Evolutionary conservation across 805 yeast species (phyloP), one percentile per base, ranked within the genome.

Genomic region (Candida pseudoglaebosa): DNA sequence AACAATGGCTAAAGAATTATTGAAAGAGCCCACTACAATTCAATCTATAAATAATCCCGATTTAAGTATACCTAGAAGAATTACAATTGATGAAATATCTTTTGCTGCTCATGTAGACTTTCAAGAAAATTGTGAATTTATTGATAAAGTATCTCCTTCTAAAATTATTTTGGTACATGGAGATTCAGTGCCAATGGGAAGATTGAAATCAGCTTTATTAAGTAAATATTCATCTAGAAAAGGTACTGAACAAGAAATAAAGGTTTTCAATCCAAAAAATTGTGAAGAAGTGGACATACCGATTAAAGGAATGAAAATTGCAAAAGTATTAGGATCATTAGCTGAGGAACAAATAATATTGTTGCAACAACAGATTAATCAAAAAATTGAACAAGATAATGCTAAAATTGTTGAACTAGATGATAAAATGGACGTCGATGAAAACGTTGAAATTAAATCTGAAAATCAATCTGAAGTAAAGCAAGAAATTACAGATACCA

Each of bases 21-120:
- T 93, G 46, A 78, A 88, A 18, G 97, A 90, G 51, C 99, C 99
- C 1, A 77, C 78, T 28, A 84, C 87, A n/a, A 87, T 93, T 35
- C 95, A 93, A 1, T 83, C 97, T 0, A 66, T 79, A 17, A 67
- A 71, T n/a, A 87, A 86, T 48, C 86, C 95, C 0, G 96, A 89
- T 44, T 65, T 81, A 14, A 76, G 79, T 42, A 83, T 93, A 29
- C 97, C 98, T 4, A 78, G 99, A 54, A 73, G 97, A 46, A 64
- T 95, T 40, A 77, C 76, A 34, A 82, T 93, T 13, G 97, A 91
- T 47, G 99, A 93, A 60, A 83, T 93, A 3, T 90, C 98, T 1
- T 93, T 93, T 71, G 98, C 99, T n/a, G 99, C 99, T 0, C 99
- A 93, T 62, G 99, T 93, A 16, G 99, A 93, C 57, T 93, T 84